Base-by-base conservation (phyloP, 805 yeast genomes). In the Saturnispora kantuleensis region DNA sequence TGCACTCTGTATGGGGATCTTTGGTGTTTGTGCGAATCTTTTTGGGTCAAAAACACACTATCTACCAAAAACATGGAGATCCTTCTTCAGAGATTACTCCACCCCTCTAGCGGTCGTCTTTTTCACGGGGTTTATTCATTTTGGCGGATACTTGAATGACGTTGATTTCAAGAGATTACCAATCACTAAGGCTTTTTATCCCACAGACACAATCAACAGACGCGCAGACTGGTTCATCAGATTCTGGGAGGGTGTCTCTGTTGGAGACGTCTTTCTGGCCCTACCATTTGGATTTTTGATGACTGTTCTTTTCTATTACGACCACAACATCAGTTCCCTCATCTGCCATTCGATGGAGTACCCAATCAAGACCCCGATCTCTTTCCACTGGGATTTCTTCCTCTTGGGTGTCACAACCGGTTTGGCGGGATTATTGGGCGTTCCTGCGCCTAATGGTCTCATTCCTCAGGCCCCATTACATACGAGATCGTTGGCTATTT, bases 401-500 rank as follows among this genome's bases (percentile, higher is more conserved):
- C 64, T 93, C 18, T 67, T 90, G 31, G 97, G 97, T 0, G 58
- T 86, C 7, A 82, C 89, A 5, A 93, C 97, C 0, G 94, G 95
- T 0, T 61, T 90, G 1, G 71, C 95, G 3, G 97, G 97, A 0
- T 62, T 90, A 1, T 57, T 90, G 10, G 98, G 97, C 0, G 71
- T 93, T 2, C 98, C 97, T 0, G 88, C 97, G 2, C 97, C 97
- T 0, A 93, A 93, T 63, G 98, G 98, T 0, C 68, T 90, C 30
- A 90, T 90, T 37, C 98, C 98, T 1, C 98, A 90, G 61, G 97
- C 98, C 0, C 97, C 97, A 2, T 59, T 93, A 31, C 98, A 90
- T 55, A 88, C 97, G 0, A 75, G 73, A 35, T 77, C 96, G 0
- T 63, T 90, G 29, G 73, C 86, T 35, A 78, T 84, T 11, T 70